Base-by-base conservation (phyloP, 2,329 filamentous ascomycete species). In the Corniculantispora saksenae region DNA sequence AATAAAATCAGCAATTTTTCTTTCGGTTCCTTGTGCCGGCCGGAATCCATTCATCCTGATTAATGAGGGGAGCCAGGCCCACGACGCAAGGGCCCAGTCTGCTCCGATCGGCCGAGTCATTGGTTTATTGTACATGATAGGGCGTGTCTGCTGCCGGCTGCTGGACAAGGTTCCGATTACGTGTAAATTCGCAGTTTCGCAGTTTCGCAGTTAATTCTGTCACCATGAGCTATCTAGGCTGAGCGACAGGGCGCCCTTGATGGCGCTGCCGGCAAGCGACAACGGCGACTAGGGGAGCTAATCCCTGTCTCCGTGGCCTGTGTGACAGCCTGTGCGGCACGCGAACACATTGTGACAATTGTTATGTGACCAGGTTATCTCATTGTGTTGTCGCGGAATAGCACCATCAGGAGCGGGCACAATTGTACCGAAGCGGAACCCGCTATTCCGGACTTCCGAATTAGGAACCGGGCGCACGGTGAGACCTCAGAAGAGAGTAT, bases 31-130 rank as follows among this genome's bases (percentile, higher is more conserved):
- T 5, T 32, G 5, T 43, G 38, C 38, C 38, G 38, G 17, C 38
- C 38, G 38, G 38, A 43, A 43, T 13, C 32, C n/a, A n/a, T n/a
- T 13, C 38, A 43, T 43, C 38, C 38, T 25, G 32, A 21, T 3
- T 10, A 17, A 21, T 4, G 6, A 45, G 23, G 6, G 57, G 45
- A 9, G n/a, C n/a, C 4, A 6, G 45, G 23, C 48, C 48, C 59
- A 45, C 50, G 19, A 25, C 21, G 32, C 10, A 23, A 6, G 2
- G 25, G n/a, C n/a, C 15, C 38, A 62, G 38, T 29, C 38, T 51
- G 15, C 50, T 55, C 60, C 60, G 60, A 62, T 62, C 60, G 60
- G 60, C 60, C 60, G 60, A 55, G 60, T 62, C 25, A 29, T 45
- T 48, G 45, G 9, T 21, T 47, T 3, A n/a, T 10, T 9, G 45